These are phyloP conservation scores for Eucalyptus coolabah DNA, from an alignment of 345 rosid species.

Conservation along the genomic window DNA sequence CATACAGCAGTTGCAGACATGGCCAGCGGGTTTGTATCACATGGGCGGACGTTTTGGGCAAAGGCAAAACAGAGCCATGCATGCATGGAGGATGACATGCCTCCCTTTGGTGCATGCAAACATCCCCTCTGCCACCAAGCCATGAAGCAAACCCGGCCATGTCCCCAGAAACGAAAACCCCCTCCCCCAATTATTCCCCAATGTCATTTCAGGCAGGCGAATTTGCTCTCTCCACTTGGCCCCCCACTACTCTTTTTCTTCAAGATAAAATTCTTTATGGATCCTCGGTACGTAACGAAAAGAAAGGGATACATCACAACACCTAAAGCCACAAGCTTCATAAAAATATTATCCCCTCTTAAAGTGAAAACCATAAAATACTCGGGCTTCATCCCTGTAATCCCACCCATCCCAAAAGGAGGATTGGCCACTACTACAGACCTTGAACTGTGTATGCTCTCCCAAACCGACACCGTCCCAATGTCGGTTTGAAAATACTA, in stretches of 20 bases:
- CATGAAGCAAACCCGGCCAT: neutral
- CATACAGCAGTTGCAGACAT: neutral
- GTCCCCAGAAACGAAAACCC: neutral
- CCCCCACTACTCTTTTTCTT: neutral
- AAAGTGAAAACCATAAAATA: neutral
- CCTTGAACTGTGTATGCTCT: neutral
- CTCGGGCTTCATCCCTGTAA: neutral
- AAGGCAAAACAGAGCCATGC: neutral
- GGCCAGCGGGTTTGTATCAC: slow-evolving; percentile 10
- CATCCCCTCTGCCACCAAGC: neutral
- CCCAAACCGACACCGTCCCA: neutral
- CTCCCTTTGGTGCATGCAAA: slow-evolving; percentile 20
- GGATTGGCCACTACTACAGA: neutral
- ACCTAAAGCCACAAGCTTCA: neutral
- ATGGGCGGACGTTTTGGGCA: slow-evolving; percentile 6
- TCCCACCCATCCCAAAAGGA: neutral
- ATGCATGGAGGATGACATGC: slow-evolving; percentile 13
- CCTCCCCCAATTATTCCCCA: neutral
- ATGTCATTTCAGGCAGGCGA: slow-evolving; percentile 6
- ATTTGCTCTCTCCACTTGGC: neutral
- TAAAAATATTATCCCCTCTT: neutral
- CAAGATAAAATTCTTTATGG: slow-evolving; percentile 14
- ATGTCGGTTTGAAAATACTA: neutral
- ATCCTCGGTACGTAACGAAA: neutral
- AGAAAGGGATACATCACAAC: neutral